These are phyloP conservation scores for Lepidium campestre DNA, from an alignment of 441 rosid species.

Conservation along the genomic window DNA sequence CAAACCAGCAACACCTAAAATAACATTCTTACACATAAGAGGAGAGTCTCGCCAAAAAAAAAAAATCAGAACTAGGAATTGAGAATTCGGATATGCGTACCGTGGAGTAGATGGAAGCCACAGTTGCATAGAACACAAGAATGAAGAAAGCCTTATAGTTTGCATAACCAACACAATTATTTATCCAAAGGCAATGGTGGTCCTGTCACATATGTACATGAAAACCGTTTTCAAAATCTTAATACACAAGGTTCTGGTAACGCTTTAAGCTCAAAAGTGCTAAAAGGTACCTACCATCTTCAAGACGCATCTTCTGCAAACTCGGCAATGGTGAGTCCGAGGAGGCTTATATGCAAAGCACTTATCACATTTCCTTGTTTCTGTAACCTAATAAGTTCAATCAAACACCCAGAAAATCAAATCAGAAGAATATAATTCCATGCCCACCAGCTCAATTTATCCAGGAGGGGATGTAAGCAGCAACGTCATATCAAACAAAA, in stretches of 20 bases:
- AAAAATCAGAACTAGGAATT: background rate
- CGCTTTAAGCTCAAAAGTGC: background rate
- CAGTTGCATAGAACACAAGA: constrained; percentile 65
- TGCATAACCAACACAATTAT: constrained; percentile 91
- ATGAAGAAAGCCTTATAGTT: constrained; percentile 85
- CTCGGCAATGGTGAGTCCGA: constrained; percentile 82
- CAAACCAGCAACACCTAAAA: constrained; percentile 71
- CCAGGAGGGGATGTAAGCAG: background rate
- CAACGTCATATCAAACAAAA: background rate
- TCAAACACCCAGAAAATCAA: constrained; percentile 9
- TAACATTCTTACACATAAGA: constrained; percentile 8
- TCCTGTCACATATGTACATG: constrained; percentile 40
- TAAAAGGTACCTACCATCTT: constrained; percentile 58
- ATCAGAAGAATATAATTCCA: background rate
- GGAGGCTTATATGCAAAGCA: constrained; percentile 66
- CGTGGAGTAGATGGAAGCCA: constrained; percentile 68
- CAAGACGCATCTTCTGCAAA: constrained; percentile 78
- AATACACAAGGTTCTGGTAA: background rate
- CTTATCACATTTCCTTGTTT: constrained; percentile 55
- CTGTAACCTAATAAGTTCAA: constrained; percentile 32
- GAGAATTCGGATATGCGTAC: constrained; percentile 35
- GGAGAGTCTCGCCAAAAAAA: background rate
- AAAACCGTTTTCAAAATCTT: background rate
- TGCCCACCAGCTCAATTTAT: background rate
- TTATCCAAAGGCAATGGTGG: constrained; percentile 95